Evolutionary conservation across 352 stramenopile species (phyloP).

Genomic region (Thalassiosira exigua): DNA sequence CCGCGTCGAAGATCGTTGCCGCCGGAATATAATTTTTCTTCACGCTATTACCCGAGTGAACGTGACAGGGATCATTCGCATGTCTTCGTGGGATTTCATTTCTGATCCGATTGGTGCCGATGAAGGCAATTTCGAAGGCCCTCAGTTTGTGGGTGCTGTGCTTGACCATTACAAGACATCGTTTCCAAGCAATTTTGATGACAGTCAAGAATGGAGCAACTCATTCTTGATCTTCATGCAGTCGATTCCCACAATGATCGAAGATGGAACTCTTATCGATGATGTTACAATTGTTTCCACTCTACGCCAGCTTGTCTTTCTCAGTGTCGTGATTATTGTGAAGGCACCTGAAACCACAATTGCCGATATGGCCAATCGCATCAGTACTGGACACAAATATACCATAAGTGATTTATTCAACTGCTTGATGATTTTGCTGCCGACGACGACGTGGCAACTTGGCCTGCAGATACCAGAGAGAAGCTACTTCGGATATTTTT

Average conservation of each 20-base stretch:
- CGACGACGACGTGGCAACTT: not conserved
- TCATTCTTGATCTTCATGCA: conserved; percentile 40
- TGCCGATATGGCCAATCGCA: not conserved
- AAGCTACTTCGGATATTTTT: conserved; percentile 42
- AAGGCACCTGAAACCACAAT: conserved; percentile 13
- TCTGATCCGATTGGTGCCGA: not conserved
- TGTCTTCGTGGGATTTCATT: conserved; percentile 36
- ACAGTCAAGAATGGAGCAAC: conserved; percentile 29
- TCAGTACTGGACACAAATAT: not conserved
- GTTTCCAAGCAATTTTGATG: conserved; percentile 2
- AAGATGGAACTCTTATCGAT: conserved; percentile 5
- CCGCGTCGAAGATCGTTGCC: not conserved
- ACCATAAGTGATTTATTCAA: conserved; percentile 10
- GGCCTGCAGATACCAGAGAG: conserved; percentile 27
- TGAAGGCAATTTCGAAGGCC: conserved; percentile 18
- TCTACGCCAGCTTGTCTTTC: conserved; percentile 28
- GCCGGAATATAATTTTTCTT: conserved; percentile 26
- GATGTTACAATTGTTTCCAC: conserved; percentile 10
- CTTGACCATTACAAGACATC: conserved; percentile 19
- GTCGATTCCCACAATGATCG: conserved; percentile 39
- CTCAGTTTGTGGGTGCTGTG: conserved; percentile 19
- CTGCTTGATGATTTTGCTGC: conserved; percentile 11
- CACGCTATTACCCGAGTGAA: conserved; percentile 38
- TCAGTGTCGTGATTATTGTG: conserved; percentile 36
- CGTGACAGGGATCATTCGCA: conserved; percentile 33